Evolutionary conservation across 176 grass and related monocot species (phyloP), one percentile per base, ranked within the genome.

Genomic region (Avena sativa): DNA sequence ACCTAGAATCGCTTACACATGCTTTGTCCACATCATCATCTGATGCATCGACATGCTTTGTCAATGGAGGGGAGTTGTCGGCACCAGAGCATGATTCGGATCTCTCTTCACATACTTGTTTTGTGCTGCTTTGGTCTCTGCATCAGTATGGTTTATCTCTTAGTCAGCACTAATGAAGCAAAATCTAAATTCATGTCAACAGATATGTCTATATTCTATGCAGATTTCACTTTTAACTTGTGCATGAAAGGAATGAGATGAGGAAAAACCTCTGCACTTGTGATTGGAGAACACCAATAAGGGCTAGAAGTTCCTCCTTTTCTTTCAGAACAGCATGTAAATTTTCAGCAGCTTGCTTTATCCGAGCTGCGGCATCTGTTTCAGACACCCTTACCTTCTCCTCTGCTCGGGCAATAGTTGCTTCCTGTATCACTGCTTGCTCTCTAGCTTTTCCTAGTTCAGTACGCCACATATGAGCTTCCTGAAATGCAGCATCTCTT

Each of bases 371-470:
- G 57, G 97, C 90, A 73, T 88, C 85, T 46, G 85, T 72, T 86
- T 93, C 97, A 51, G 92, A 91, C 60, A 87, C 72, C 79, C 91
- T 94, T 84, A 90, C 92, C 78, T 89, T 94, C 78, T 97, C 97
- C 57, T 99, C 94, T 23, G 97, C 94, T 62, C 88, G 89, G 23
- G 92, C 66, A 86, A 99, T 90, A 80, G 89, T 88, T 87, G 94
- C 97, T 93, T 99, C 92, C 61, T 96, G 87, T 85, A 99, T 90
- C 71, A 94, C 92, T 26, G 91, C 91, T 79, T 90, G 97, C 83
- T 96, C 97, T 87, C 90, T 92, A 81, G 97, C 97, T 81, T 99
- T 99, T 62, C 90, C 97, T 86, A 99, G 92, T 90, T 99, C 94
- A 84, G 91, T 91, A 23, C 94, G 92, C 97, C 94, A 99, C 89